A percentile compares a stretch with the other conserved stretches of the same genome.
These are phyloP conservation scores for Phytomonas sp. DNA, from an alignment of 208 protist genomes.

Conservation along the genomic window DNA sequence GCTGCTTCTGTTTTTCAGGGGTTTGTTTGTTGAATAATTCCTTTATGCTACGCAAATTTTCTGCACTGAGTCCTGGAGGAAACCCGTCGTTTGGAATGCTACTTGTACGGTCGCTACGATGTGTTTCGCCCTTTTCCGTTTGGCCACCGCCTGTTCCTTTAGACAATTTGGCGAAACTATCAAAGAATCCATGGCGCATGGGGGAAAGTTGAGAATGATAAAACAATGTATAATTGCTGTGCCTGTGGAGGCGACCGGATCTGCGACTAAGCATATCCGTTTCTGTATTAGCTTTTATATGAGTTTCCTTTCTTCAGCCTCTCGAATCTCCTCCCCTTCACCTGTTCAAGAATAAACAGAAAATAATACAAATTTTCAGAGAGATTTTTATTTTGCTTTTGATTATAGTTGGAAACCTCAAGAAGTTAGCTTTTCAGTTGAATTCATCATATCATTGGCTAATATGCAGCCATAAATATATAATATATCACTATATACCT, in stretches of 20 bases:
- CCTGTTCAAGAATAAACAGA: background rate
- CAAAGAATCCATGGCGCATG: background rate
- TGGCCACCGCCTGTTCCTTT: background rate
- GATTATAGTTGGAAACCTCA: background rate
- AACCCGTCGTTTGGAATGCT: constrained; percentile 13
- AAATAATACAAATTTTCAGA: background rate
- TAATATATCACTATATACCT: background rate
- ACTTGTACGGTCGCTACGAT: background rate
- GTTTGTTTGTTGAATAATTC: constrained; percentile 68
- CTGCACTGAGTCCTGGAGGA: constrained; percentile 39
- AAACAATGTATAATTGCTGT: background rate
- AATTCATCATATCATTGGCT: background rate
- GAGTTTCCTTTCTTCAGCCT: background rate
- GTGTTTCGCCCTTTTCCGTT: background rate
- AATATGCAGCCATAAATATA: constrained; percentile 5
- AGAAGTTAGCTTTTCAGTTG: background rate
- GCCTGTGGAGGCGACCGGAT: background rate
- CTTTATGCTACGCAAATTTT: constrained; percentile 62
- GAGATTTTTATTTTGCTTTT: background rate
- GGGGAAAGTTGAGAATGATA: background rate
- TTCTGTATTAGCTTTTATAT: background rate
- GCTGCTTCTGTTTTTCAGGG: constrained; percentile 69
- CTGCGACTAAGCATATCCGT: background rate
- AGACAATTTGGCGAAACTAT: background rate
- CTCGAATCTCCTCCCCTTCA: background rate